Conservation (phyloP, 129 eudicot genomes). For the Pseudognaphalium luteoalbum region DNA sequence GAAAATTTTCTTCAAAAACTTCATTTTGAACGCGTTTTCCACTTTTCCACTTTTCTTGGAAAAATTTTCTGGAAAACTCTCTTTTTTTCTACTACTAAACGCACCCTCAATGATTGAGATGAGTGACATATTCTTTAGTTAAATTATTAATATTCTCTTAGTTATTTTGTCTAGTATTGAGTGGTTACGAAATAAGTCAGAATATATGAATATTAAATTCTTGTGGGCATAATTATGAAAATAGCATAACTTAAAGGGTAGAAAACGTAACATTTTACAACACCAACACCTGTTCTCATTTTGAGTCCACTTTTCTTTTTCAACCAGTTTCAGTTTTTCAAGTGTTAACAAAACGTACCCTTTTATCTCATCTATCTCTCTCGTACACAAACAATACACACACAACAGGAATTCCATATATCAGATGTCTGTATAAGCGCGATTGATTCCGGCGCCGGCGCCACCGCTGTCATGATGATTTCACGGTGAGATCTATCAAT, state of each 20-base stretch:
- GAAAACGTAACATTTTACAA: background rate
- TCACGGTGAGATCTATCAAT: conserved; percentile 29
- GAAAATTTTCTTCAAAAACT: no score
- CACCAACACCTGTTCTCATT: conserved; percentile 17
- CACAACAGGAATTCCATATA: background rate
- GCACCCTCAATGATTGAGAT: no score
- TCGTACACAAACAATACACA: background rate
- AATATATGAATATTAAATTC: background rate
- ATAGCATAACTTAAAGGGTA: background rate
- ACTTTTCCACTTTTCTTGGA: no score
- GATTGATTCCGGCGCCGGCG: background rate
- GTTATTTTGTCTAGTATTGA: background rate
- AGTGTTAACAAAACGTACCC: conserved; percentile 20
- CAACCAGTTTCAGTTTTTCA: conserved; percentile 31
- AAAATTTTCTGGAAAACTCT: no score
- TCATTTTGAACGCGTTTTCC: no score
- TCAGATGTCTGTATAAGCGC: conserved; percentile 20
- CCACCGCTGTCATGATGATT: conserved; percentile 5
- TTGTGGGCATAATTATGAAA: background rate
- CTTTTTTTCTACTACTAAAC: no score
- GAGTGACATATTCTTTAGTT: background rate
- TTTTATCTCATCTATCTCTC: conserved; percentile 24
- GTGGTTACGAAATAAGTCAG: background rate
- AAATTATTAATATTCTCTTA: no score
- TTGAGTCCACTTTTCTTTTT: conserved; percentile 24